These are phyloP conservation scores for Coemansia umbellata DNA, from an alignment of 192 early-diverging fungal species.

Conservation along the genomic window DNA sequence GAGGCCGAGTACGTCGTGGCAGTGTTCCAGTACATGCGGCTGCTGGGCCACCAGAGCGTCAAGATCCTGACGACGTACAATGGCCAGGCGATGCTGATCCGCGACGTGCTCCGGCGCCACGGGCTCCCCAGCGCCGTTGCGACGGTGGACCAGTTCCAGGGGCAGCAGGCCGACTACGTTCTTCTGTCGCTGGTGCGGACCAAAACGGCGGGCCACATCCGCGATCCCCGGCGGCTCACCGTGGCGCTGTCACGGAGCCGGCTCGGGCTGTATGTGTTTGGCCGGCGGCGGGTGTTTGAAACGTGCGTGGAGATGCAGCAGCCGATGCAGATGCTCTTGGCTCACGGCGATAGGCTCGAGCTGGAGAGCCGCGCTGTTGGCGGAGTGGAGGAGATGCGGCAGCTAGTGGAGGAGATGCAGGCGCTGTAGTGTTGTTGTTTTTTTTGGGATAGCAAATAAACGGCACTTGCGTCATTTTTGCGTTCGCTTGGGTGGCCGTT, in stretches of 20 bases:
- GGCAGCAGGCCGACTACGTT: slow-evolving; percentile 92
- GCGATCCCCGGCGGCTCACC: slow-evolving; percentile 88
- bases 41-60: slow-evolving; percentile 90
- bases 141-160: slow-evolving; percentile 97
- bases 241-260: slow-evolving; percentile 93
- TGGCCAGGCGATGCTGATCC: slow-evolving; percentile 90
- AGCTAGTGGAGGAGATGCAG: slow-evolving; percentile 24
- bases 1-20: slow-evolving; percentile 98
- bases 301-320: slow-evolving; percentile 78
- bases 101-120: slow-evolving; percentile 79
- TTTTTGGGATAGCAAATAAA: too few species aligned
- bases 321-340: slow-evolving; percentile 59
- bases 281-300: slow-evolving; percentile 67
- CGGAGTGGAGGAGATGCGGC: slow-evolving; percentile 31
- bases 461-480: too few species aligned
- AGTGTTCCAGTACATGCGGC: slow-evolving; percentile 92
- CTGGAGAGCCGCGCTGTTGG: slow-evolving; percentile 49
- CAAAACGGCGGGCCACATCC: slow-evolving; percentile 80
- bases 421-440: too few species aligned
- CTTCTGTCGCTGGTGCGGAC: slow-evolving; percentile 93
- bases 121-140: slow-evolving; percentile 72
- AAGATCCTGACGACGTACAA: slow-evolving; percentile 96
- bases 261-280: slow-evolving; percentile 92
- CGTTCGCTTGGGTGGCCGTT: too few species aligned
- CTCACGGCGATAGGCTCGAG: slow-evolving; percentile 58